Percentiles rank a stretch among this genome's conserved stretches.
phyloP scores from a whole-genome alignment of 768 basidiomycete genomes.

The Termitomyces sp. region DNA sequence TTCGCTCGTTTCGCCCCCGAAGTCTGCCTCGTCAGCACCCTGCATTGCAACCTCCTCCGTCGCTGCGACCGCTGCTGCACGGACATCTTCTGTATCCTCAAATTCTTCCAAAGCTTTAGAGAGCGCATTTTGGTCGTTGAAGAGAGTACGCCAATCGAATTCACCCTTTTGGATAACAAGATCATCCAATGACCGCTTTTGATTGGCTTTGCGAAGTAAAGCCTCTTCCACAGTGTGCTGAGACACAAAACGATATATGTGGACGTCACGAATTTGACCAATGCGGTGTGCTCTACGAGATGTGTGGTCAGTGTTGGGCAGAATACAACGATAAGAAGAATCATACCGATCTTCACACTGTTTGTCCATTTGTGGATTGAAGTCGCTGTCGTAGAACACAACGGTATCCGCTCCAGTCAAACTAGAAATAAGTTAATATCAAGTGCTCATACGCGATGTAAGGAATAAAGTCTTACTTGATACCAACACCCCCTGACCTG shows the following conservation, averaged over 20 bases:
- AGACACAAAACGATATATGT: conserved; percentile 93
- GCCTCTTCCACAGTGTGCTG: conserved; percentile 92
- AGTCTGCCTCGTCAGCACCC: conserved; percentile 80
- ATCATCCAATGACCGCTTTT: conserved; percentile 88
- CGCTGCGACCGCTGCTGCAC: conserved; percentile 75
- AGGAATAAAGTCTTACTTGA: conserved; percentile 62
- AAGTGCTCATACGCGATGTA: conserved; percentile 3
- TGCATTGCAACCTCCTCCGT: conserved; percentile 68
- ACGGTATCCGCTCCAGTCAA: conserved; percentile 91
- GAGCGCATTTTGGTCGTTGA: conserved; percentile 63
- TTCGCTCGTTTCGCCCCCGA: conserved; percentile 46
- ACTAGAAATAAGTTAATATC: conserved; percentile 34
- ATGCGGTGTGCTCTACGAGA: conserved; percentile 86
- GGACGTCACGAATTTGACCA: conserved; percentile 93
- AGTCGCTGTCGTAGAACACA: conserved; percentile 96
- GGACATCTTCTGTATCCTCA: conserved; percentile 85
- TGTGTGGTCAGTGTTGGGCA: neutral
- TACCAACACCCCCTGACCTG: conserved; percentile 82
- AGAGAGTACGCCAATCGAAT: conserved; percentile 90
- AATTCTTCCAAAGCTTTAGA: conserved; percentile 78
- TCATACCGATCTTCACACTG: conserved; percentile 90
- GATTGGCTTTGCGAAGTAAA: conserved; percentile 95
- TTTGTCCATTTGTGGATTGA: conserved; percentile 96
- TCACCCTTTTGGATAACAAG: conserved; percentile 92
- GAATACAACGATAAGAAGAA: neutral